Percentiles rank a stretch among this genome's conserved stretches.
Conservation (phyloP, 2,329 filamentous ascomycete genomes). For the Arthrobotrys sinensis region DNA sequence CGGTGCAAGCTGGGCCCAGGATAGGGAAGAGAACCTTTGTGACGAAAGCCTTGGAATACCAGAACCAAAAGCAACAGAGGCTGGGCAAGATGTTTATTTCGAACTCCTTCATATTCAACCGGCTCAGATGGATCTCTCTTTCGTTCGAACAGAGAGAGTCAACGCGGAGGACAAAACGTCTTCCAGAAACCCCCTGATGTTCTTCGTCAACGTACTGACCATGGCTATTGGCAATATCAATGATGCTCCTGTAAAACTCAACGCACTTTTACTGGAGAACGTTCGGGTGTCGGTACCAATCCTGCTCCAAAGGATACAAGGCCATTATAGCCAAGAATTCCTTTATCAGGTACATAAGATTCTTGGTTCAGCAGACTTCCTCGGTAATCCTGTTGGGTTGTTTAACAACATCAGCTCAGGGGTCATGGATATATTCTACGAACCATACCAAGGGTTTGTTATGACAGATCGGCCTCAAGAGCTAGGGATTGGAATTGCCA, state of each 20-base stretch:
- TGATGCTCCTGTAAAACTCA: constrained; percentile 93
- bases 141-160: constrained; percentile 95
- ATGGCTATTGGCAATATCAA: constrained; percentile 99
- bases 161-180: constrained; percentile 96
- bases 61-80: constrained; percentile 86
- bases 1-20: constrained; percentile 87
- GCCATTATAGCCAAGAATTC: constrained; percentile 96
- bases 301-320: constrained; percentile 86
- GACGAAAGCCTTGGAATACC: constrained; percentile 93
- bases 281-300: constrained; percentile 89
- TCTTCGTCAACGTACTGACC: constrained; percentile 97
- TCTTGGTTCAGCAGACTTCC: constrained; percentile 94
- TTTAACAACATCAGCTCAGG: constrained; percentile 99
- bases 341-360: constrained; percentile 98
- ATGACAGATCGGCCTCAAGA: constrained; percentile 96
- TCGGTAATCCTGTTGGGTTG: constrained; percentile 95
- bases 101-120: constrained; percentile 96
- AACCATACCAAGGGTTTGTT: constrained; percentile 97
- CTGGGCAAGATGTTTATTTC: constrained; percentile 96
- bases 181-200: constrained; percentile 95
- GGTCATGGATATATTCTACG: constrained; percentile 98
- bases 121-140: constrained; percentile 97
- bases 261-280: constrained; percentile 94
- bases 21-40: constrained; percentile 86
- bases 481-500: constrained; percentile 93